These are phyloP conservation scores for Aspergillus ruber DNA, from an alignment of 2,329 filamentous ascomycete species.

Conservation along the genomic window DNA sequence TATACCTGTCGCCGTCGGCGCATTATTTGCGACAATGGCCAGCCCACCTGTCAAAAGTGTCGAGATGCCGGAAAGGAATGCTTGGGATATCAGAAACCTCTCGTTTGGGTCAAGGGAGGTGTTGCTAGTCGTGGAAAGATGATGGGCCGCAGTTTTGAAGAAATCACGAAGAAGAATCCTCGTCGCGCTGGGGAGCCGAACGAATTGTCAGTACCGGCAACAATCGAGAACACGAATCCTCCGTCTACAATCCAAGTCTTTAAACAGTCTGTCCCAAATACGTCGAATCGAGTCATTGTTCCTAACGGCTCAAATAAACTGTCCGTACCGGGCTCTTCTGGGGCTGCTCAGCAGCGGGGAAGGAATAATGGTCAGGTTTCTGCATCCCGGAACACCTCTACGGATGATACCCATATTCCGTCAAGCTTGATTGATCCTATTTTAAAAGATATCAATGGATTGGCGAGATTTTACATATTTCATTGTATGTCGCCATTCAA, in stretches of 20 bases:
- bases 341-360: not conserved
- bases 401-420: constrained; percentile 25
- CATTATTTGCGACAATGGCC: constrained; percentile 39
- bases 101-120: constrained; percentile 39
- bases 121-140: constrained; percentile 42
- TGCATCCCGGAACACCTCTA: not conserved
- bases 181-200: constrained; percentile 1
- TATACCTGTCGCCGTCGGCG: constrained; percentile 41
- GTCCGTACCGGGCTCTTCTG: not conserved
- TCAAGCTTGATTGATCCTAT: constrained; percentile 42
- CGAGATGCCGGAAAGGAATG: constrained; percentile 38
- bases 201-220: too few relatives aligned
- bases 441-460: constrained; percentile 39
- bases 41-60: constrained; percentile 38
- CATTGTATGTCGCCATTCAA: constrained; percentile 30
- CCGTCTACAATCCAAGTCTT: not conserved
- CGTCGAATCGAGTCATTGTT: too few relatives aligned
- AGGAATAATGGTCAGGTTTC: not conserved
- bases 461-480: constrained; percentile 42
- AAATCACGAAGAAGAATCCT: constrained; percentile 18
- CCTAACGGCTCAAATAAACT: not conserved
- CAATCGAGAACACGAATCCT: not conserved
- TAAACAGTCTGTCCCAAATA: constrained; percentile 7
- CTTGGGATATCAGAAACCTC: constrained; percentile 37
- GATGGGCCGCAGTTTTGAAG: constrained; percentile 49